Conservation (phyloP, 805 yeast genomes). For the Candida insectalens region DNA sequence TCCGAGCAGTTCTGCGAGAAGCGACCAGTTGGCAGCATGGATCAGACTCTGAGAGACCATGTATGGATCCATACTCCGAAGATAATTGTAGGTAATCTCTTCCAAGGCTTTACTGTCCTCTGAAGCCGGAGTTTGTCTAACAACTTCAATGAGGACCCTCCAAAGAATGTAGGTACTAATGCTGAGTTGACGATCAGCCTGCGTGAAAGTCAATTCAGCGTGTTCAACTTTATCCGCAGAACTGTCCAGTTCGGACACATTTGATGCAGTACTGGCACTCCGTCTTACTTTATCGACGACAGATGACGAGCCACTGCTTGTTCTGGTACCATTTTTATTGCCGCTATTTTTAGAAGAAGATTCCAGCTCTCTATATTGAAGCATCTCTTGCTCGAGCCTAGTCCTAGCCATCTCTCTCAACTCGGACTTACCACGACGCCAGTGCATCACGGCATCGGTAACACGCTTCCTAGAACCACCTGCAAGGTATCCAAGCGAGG, state of each 20-base stretch:
- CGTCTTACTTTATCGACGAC: background rate
- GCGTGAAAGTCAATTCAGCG: slow-evolving; percentile 61
- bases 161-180: slow-evolving; percentile 84
- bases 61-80: slow-evolving; percentile 78
- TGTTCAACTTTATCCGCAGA: slow-evolving; percentile 18
- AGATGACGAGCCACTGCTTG: background rate
- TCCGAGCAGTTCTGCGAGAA: slow-evolving; percentile 82
- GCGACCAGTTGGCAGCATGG: slow-evolving; percentile 87
- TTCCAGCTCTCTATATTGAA: slow-evolving; percentile 13
- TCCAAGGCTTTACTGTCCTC: slow-evolving; percentile 70
- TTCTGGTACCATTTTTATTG: background rate
- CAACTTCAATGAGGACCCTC: slow-evolving; percentile 86
- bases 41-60: slow-evolving; percentile 58
- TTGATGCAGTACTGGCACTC: background rate
- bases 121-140: slow-evolving; percentile 56
- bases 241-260: background rate
- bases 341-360: background rate
- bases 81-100: slow-evolving; percentile 86
- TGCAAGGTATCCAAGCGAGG: slow-evolving; percentile 85
- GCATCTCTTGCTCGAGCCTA: slow-evolving; percentile 33
- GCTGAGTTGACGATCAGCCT: slow-evolving; percentile 78
- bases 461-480: slow-evolving; percentile 88
- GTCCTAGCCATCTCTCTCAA: slow-evolving; percentile 59
- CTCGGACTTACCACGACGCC: slow-evolving; percentile 93
- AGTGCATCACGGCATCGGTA: slow-evolving; percentile 94